Evolutionary conservation across 306 rosid genomes (phyloP).

Genomic region (Oemleria cerasiformis): DNA sequence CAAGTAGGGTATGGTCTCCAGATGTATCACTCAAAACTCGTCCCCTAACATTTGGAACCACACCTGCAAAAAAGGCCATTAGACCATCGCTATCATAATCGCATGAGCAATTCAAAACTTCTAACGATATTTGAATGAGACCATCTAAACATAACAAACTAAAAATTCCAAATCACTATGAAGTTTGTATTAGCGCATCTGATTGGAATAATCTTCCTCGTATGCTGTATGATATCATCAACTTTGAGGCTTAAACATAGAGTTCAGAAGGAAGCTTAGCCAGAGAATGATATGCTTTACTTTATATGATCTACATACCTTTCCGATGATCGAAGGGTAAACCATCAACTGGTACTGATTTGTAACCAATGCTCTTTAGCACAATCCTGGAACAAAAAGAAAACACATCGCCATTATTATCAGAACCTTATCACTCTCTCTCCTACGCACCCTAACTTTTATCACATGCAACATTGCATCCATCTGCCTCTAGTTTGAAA

Average conservation of each 20-base stretch:
- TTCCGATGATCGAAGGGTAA: conserved; percentile 74
- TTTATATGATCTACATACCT: conserved; percentile 37
- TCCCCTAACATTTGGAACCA: conserved; percentile 77
- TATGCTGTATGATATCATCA: background rate
- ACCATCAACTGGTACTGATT: conserved; percentile 79
- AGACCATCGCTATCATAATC: background rate
- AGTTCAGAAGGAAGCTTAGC: background rate
- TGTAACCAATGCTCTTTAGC: conserved; percentile 93
- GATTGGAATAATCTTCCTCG: background rate
- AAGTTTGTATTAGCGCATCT: background rate
- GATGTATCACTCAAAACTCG: conserved; percentile 55
- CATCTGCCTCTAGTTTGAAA: background rate
- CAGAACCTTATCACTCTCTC: background rate
- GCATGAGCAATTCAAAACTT: background rate
- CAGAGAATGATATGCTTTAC: background rate
- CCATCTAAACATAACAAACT: background rate
- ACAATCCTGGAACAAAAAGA: conserved; percentile 56
- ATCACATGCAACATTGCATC: background rate
- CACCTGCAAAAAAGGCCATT: conserved; percentile 50
- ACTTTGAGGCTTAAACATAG: background rate
- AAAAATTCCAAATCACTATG: background rate
- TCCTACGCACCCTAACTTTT: background rate
- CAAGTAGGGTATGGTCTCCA: conserved; percentile 41
- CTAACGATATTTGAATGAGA: background rate
- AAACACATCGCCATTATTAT: conserved; percentile 20